Conservation (phyloP, 2,329 filamentous ascomycete genomes). For the Sporothrix globosa region DNA sequence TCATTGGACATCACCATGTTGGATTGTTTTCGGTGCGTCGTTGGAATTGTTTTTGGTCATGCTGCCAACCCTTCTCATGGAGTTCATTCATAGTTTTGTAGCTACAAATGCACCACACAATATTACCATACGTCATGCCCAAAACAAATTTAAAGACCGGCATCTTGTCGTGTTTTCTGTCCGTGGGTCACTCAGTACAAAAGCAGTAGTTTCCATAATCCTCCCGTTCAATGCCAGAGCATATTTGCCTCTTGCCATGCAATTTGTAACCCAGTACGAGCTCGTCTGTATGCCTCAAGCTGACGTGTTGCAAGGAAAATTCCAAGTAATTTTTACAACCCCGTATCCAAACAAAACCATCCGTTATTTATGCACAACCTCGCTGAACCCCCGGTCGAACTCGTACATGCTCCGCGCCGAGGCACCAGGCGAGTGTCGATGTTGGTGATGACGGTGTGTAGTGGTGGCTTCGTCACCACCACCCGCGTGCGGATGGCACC, state of each 20-base stretch:
- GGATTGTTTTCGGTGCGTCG: neutral
- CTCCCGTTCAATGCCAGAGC: neutral
- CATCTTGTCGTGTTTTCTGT: no score
- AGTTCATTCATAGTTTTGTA: neutral
- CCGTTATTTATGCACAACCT: neutral
- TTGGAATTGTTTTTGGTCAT: neutral
- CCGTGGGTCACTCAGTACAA: neutral
- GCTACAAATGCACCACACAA: neutral
- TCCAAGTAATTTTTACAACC: neutral
- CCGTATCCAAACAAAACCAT: no score
- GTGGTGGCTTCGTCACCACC: neutral
- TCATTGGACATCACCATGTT: neutral
- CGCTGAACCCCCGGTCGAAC: conserved; percentile 32
- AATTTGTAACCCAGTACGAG: neutral
- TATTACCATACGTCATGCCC: neutral
- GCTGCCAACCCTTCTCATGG: neutral
- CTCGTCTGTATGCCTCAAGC: neutral
- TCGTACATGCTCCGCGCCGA: conserved; percentile 29
- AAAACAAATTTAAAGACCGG: no score
- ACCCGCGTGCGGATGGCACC: conserved; percentile 18
- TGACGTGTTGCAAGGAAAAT: neutral
- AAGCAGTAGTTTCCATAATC: neutral
- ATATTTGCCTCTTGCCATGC: neutral
- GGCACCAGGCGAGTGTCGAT: neutral
- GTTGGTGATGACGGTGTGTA: neutral